Evolutionary conservation across 495 filamentous ascomycete species (phyloP), one percentile per base, ranked within the genome.

Genomic region (Penicillium mononematosum): DNA sequence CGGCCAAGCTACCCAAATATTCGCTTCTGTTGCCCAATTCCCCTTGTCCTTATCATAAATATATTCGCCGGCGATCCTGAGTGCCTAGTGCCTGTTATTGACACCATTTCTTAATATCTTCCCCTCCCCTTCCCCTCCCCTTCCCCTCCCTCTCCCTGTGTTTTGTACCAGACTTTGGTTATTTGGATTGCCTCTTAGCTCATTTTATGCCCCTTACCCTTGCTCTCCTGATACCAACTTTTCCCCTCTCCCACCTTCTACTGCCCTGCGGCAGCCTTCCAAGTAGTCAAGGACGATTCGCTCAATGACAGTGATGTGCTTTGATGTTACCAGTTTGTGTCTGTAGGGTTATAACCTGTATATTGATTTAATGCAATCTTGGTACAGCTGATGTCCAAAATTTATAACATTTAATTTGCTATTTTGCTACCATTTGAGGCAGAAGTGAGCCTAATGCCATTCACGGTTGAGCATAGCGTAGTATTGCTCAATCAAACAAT

Each of bases 11-110:
- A 46, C 53, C 50, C 27, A n/a, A 31, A 58, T 53, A n/a, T 56
- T 55, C 50, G 50, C 45, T 47, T 45, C 50, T 55, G 50, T 43
- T 36, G 20, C 45, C 54, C 42, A 42, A 56, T 64, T 58, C 61
- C 63, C 56, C 58, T 64, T 62, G 58, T 62, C 51, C 56, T 64
- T 63, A 69, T 53, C 60, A 69, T 69, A 65, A 69, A 69, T 70
- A 68, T 69, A 67, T 65, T 70, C 56, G 49, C 58, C 42, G 43
- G 43, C 46, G 46, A 58, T 53, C 24, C 41, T 53, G 29, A 50
- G 39, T 59, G 60, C 45, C 45, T 45, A 58, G 52, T 57, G 60
- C 62, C 58, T 62, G 54, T 46, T 36, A 44, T 45, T 48, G 25
- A 56, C 45, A 47, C 42, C 42, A 46, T 56, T 57, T 60, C 55